Base-by-base conservation (phyloP, 768 basidiomycete genomes). In the Lactarius psammicola region DNA sequence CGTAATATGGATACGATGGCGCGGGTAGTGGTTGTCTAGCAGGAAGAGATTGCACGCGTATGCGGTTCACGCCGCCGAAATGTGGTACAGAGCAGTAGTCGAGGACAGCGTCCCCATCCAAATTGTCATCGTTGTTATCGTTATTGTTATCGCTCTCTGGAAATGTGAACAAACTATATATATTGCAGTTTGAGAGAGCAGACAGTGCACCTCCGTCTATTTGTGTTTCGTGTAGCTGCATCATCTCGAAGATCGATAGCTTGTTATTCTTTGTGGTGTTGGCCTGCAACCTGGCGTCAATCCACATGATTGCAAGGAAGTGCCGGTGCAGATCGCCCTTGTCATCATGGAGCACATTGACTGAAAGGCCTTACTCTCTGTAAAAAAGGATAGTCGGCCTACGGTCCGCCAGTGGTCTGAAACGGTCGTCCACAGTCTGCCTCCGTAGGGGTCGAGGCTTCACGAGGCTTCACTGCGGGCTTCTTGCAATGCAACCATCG, bases 281-380 rank as follows among this genome's bases (percentile, higher is more conserved):
- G 1, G 97, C 95, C 76, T 99, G 97, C 0, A 96, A 95, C n/a
- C 97, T 97, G 4, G 95, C 84, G 8, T 95, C 95, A 64, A 97
- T 81, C 76, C 89, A 96, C 1, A 89, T 84, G 18, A 90, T 91
- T 53, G 90, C 88, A 60, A 97, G 97, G 76, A 89, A 92, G 70
- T 88, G 85, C 75, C 92, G 87, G 20, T 97, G 85, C 76, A 95
- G 88, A 69, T 95, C 90, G 17, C 97, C 97, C 17, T 94, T 84
- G 72, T 82, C 87, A 75, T 98, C 97, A 56, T 93, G 84, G 17
- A 99, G 81, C 55, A 98, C 78, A 73, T 98, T 97, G 76, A 98
- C 98, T 15, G 95, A 97, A 6, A 99, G 81, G 77, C 94, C n/a
- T n/a, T n/a, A n/a, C n/a, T n/a, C n/a, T n/a, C n/a, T n/a, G n/a